phyloP scores from a whole-genome alignment of 1,139 yeast species.

The Scheffersomyces stambukii region DNA sequence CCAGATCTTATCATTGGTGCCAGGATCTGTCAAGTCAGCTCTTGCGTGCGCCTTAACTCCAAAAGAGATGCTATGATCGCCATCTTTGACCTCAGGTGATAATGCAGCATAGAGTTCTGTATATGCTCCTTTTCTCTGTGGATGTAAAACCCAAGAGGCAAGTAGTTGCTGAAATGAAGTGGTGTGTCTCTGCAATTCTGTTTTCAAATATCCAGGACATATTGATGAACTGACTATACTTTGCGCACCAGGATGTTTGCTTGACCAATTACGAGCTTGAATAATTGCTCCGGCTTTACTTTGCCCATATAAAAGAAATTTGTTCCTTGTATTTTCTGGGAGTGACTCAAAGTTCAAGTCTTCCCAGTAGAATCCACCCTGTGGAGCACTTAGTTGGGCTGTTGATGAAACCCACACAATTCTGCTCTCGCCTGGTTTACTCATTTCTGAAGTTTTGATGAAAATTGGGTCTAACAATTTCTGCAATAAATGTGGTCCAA shows the following conservation, averaged over 20 bases:
- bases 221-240: conserved; percentile 31
- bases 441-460: conserved; percentile 22
- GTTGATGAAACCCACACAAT: conserved; percentile 47
- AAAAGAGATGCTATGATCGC: conserved; percentile 18
- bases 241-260: conserved; percentile 26
- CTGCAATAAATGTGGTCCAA: conserved; percentile 48
- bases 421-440: conserved; percentile 19
- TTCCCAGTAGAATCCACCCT: conserved; percentile 39
- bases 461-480: conserved; percentile 40
- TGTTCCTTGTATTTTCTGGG: conserved; percentile 1
- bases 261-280: conserved; percentile 40
- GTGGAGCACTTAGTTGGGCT: conserved; percentile 32
- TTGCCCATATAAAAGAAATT: conserved; percentile 32
- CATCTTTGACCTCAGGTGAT: conserved; percentile 13
- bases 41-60: conserved; percentile 18
- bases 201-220: conserved; percentile 44
- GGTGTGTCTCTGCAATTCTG: conserved; percentile 37
- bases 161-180: conserved; percentile 6
- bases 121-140: conserved; percentile 16
- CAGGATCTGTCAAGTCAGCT: conserved; percentile 9
- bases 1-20: conserved; percentile 12
- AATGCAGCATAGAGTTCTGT: conserved; percentile 20
- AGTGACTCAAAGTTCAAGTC: conserved; percentile 19
- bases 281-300: conserved; percentile 44
- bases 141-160: conserved; percentile 5